Conservation (phyloP, 108 stramenopile species). For the Cyclotella kingstonii region DNA sequence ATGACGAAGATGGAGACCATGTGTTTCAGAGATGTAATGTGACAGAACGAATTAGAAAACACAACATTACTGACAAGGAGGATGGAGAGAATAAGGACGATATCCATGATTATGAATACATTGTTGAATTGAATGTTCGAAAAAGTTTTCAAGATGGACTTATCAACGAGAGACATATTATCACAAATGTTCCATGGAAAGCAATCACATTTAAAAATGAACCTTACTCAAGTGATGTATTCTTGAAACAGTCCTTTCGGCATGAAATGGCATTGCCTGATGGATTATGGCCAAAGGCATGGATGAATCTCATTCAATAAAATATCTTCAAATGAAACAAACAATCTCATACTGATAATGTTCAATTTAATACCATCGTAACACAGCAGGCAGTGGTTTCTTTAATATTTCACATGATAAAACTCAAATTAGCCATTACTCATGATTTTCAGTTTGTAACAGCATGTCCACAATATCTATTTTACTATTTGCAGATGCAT, state of each 20-base stretch:
- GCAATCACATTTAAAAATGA: slow-evolving; percentile 62
- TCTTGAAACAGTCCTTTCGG: slow-evolving; percentile 61
- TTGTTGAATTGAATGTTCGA: slow-evolving; percentile 17
- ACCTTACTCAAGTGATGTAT: slow-evolving; percentile 61
- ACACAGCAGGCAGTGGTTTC: too few species aligned
- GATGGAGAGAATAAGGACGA: slow-evolving; percentile 1
- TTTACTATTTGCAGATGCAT: slow-evolving; percentile 63
- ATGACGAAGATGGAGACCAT: slow-evolving; percentile 17
- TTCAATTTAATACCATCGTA: too few species aligned
- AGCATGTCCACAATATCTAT: slow-evolving; percentile 47
- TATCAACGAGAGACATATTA: slow-evolving; percentile 18
- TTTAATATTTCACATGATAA: too few species aligned
- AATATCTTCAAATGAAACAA: too few species aligned
- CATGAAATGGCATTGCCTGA: slow-evolving; percentile 66
- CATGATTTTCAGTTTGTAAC: background rate
- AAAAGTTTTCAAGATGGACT: slow-evolving; percentile 10
- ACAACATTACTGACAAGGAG: slow-evolving; percentile 12
- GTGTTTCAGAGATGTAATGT: slow-evolving; percentile 27
- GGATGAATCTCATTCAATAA: slow-evolving; percentile 37
- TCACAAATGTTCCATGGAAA: slow-evolving; percentile 58
- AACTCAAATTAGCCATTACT: too few species aligned
- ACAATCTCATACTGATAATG: too few species aligned
- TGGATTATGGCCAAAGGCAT: slow-evolving; percentile 59
- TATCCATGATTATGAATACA: slow-evolving; percentile 26
- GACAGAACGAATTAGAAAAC: slow-evolving; percentile 16